phyloP scores from a whole-genome alignment of 1,139 yeast genomes.

The Yarrowia galli region DNA sequence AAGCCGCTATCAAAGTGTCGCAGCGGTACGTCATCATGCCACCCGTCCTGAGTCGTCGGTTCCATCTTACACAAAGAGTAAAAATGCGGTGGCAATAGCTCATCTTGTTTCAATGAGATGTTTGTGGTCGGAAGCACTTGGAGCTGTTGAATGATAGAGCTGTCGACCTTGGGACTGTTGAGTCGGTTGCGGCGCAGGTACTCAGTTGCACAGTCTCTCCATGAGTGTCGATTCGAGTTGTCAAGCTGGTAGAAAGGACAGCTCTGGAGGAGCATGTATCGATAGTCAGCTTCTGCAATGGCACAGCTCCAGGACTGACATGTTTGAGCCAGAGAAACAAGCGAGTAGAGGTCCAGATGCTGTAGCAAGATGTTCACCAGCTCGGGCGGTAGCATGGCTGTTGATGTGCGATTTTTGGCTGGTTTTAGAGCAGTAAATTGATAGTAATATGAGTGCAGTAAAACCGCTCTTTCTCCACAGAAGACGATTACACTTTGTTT shows the following conservation, averaged over 20 bases:
- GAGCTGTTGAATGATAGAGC: not conserved
- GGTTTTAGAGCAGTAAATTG: not conserved
- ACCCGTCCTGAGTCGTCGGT: not conserved
- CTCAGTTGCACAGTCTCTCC: slow-evolving; percentile 1
- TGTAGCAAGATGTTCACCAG: slow-evolving; percentile 2
- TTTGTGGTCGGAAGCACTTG: too few species aligned
- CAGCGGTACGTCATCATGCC: not conserved
- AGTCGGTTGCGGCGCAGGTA: not conserved
- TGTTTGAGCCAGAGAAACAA: slow-evolving; percentile 19
- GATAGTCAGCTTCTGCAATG: slow-evolving; percentile 11
- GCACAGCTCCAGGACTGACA: slow-evolving; percentile 7
- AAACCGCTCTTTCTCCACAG: slow-evolving; percentile 23
- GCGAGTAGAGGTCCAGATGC: slow-evolving; percentile 10
- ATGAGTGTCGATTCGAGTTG: not conserved
- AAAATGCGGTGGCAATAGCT: not conserved
- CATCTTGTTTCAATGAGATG: not conserved
- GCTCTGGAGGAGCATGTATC: slow-evolving; percentile 2
- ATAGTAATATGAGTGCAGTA: not conserved
- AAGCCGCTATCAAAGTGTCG: not conserved
- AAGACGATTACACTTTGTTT: not conserved
- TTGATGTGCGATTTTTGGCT: not conserved
- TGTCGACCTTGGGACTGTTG: not conserved
- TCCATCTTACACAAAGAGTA: slow-evolving; percentile 1
- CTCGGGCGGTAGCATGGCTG: slow-evolving; percentile 25
- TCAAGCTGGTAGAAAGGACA: slow-evolving; percentile 8